Evolutionary conservation across 805 yeast species (phyloP), one percentile per base, ranked within the genome.

Genomic region (Lipomyces sp.): DNA sequence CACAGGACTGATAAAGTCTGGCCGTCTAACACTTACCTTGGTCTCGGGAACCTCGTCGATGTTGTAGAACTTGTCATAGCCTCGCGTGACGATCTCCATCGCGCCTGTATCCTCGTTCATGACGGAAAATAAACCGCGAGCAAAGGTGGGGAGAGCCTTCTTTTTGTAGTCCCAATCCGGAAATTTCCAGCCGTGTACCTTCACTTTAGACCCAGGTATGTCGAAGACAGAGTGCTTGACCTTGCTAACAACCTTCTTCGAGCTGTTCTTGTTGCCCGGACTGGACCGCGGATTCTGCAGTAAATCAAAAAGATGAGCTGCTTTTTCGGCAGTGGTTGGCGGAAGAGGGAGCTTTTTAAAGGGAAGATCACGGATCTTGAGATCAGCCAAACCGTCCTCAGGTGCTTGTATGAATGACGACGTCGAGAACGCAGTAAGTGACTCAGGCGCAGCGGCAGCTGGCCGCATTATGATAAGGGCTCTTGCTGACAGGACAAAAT

Each of bases 11-110:
- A 38, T 6, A 6, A n/a, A 13, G n/a, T 21, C 47, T n/a, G n/a
- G n/a, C n/a, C n/a, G n/a, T n/a, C n/a, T n/a, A n/a, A n/a, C n/a
- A n/a, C n/a, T 26, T 50, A 57, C 61, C 41, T 72, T 75, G 0
- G 95, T 83, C 4, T 57, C 56, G 0, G 68, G 57, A 1, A 77
- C 74, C 65, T 93, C 98, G 55, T 74, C 78, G 2, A 88, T 72
- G 63, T 86, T 91, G 76, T 88, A 93, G 68, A 93, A 93, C 69
- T 93, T 93, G 68, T 93, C 93, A 65, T 93, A 93, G 0, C 99
- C 98, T 59, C 99, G 72, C 1, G 83, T 81, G 1, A 80, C 81
- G 21, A 93, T 84, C 40, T 53, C 59, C 48, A 36, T 40, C 5
- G 2, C 23, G 4, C 23, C 26, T 14, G 22, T 14, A 2, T 21